Base-by-base conservation (phyloP, 2,329 filamentous ascomycete genomes). In the Colletotrichum nymphaeae region DNA sequence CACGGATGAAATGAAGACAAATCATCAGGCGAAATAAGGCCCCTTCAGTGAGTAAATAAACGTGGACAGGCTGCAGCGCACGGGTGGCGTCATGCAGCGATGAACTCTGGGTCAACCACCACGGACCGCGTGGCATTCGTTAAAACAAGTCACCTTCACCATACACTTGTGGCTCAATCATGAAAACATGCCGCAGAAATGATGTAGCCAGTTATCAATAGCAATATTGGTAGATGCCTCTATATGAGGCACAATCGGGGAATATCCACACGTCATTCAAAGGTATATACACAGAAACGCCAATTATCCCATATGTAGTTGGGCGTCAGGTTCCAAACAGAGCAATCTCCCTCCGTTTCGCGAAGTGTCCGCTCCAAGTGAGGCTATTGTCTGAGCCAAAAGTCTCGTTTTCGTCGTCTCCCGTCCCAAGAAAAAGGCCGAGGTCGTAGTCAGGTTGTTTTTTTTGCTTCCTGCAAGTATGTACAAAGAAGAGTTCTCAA, bases 261-360 rank as follows among this genome's bases (percentile, higher is more conserved):
- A 42, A 73, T 71, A 62, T 73, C 71, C 67, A 32, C 66, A 63
- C 71, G 62, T 73, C 62, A 66, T 73, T 71, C 62, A 71, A 73
- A 73, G 57, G 60, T 71, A 73, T 71, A 66, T 73, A 73, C 67
- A 71, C 67, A 71, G 67, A 73, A 73, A 73, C 62, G 67, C 71
- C 67, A 57, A 60, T 60, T 73, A 62, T 53, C 53, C 67, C 49
- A 6, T 26, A 57, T 52, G 53, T 67, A 67, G 53, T 52, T 32
- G 46, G 60, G 56, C 55, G 19, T 63, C 12, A 24, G 37, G 56
- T 22, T 58, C 42, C 49, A 62, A 62, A 56, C 22, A 71, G 24
- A 55, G 35, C 67, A 35, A 46, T 65, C 22, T 26, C 28, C 32
- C 26, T 53, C 58, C 35, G 16, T 63, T 11, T 24, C 65, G 52